A percentile compares a stretch with the other conserved stretches of the same genome.
These are phyloP conservation scores for Chimonanthus salicifolius DNA, from an alignment of 164 flowering plant genomes.

Conservation along the genomic window DNA sequence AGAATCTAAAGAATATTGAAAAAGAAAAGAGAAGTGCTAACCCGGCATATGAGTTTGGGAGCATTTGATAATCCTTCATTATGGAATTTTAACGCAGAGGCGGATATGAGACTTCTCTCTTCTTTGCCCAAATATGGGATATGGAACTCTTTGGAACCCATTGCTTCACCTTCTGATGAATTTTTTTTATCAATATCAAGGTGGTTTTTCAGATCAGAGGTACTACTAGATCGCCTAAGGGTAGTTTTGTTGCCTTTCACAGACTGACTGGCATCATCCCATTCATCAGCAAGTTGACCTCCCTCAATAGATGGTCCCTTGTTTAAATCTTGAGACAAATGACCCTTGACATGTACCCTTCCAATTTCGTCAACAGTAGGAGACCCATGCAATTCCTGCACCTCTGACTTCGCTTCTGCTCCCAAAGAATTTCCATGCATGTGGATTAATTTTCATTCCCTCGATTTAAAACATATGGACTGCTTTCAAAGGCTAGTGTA, in stretches of 20 bases:
- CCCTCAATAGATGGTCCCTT: slow-evolving; percentile 22
- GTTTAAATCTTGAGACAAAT: slow-evolving; percentile 22
- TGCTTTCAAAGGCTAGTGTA: slow-evolving; percentile 16
- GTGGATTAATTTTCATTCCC: slow-evolving; percentile 23
- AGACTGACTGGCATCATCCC: slow-evolving; percentile 7
- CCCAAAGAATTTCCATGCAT: slow-evolving; percentile 20
- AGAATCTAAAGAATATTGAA: neutral
- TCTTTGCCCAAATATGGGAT: slow-evolving; percentile 31
- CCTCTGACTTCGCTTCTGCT: slow-evolving; percentile 23
- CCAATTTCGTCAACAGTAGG: slow-evolving; percentile 16
- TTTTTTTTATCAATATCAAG: slow-evolving; percentile 11
- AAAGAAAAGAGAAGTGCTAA: slow-evolving; percentile 9
- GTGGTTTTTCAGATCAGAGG: slow-evolving; percentile 22
- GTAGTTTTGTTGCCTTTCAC: slow-evolving; percentile 12
- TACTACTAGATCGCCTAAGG: slow-evolving; percentile 28
- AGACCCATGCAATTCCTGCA: slow-evolving; percentile 14
- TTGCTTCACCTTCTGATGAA: slow-evolving; percentile 8
- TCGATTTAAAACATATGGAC: slow-evolving; percentile 11
- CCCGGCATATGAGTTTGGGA: slow-evolving; percentile 32
- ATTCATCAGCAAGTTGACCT: slow-evolving; percentile 12
- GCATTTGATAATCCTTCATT: slow-evolving; percentile 17
- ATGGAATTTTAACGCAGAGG: slow-evolving; percentile 11
- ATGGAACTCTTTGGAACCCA: slow-evolving; percentile 50
- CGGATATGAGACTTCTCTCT: slow-evolving; percentile 6
- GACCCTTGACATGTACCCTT: neutral